Evolutionary conservation across 2,329 filamentous ascomycete genomes (phyloP), one percentile per base, ranked within the genome.

Genomic region (Cryphonectria japonica): DNA sequence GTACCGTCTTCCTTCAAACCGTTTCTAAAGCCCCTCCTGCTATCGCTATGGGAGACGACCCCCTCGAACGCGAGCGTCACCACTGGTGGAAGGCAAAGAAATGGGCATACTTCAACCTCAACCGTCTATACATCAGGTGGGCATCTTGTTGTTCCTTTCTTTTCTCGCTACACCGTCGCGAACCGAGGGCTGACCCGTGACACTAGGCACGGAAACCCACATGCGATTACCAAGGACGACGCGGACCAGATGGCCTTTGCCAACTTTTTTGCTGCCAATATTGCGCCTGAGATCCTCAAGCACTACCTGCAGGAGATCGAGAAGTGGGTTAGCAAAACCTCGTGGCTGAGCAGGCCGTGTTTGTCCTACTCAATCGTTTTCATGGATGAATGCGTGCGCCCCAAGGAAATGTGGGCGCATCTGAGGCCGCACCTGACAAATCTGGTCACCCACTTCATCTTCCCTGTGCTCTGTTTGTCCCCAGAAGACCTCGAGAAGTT

Each of bases 21-120:
- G 93, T 98, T 50, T 91, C 92, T 75, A 98, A 98, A 82, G 85
- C 91, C 32, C 90, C 93, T 50, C 96, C 96, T 5, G 87, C 92
- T 69, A 90, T 87, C 76, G 92, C 95, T 50, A 91, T 98, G 87
- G 81, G 86, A 71, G 94, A 97, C 72, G 93, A 91, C 71, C 83
- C 92, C 67, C 90, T 93, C 71, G 95, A 98, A 78, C 90, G 96
- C 71, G 96, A 98, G 82, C 89, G 92, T 77, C 95, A 97, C 79
- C 94, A 98, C 81, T 99, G 96, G 95, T 99, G 95, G 95, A 99
- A 98, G 85, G 93, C 95, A 74, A 98, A 98, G 90, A 99, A 99
- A 83, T 98, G 96, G 96, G 93, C 95, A 19, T 99, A 98, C 82
- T 97, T 96, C 78, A 98, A 98, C 82, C 83, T 99, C 76, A 99